Conservation (phyloP, 768 basidiomycete genomes). For the Tylopilus vinaceipallidus region DNA sequence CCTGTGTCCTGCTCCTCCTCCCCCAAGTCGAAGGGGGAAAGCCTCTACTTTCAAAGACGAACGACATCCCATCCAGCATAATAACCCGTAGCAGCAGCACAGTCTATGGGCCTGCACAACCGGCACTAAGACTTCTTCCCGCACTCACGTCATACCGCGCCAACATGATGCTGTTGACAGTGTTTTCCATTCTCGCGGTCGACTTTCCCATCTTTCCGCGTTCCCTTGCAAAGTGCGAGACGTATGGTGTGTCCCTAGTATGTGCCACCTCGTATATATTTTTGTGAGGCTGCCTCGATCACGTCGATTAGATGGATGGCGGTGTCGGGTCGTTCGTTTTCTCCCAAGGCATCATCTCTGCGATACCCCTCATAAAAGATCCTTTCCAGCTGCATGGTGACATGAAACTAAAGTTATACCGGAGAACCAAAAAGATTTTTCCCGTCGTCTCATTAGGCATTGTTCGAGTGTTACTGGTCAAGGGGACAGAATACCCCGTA, state of each 20-base stretch:
- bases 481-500: conserved; percentile 93
- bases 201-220: conserved; percentile 95
- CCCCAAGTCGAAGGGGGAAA: conserved; percentile 43
- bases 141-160: conserved; percentile 86
- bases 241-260: conserved; percentile 92
- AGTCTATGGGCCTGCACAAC: neutral
- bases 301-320: conserved; percentile 79
- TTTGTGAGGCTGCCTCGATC: neutral
- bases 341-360: conserved; percentile 91
- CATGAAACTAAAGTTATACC: conserved; percentile 48
- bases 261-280: conserved; percentile 20
- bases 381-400: conserved; percentile 51
- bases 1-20: conserved; percentile 42
- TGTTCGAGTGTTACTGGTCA: conserved; percentile 79
- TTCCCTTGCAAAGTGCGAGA: conserved; percentile 86
- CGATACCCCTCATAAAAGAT: conserved; percentile 72
- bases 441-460: conserved; percentile 76
- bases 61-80: neutral
- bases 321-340: conserved; percentile 98
- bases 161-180: conserved; percentile 93
- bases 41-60: conserved; percentile 49
- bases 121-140: conserved; percentile 48
- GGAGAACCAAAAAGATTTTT: conserved; percentile 52
- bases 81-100: neutral
- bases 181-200: conserved; percentile 89